Evolutionary conservation across 2,329 filamentous ascomycete species (phyloP), one percentile per base, ranked within the genome.

Genomic region (Simplicillium sp.): DNA sequence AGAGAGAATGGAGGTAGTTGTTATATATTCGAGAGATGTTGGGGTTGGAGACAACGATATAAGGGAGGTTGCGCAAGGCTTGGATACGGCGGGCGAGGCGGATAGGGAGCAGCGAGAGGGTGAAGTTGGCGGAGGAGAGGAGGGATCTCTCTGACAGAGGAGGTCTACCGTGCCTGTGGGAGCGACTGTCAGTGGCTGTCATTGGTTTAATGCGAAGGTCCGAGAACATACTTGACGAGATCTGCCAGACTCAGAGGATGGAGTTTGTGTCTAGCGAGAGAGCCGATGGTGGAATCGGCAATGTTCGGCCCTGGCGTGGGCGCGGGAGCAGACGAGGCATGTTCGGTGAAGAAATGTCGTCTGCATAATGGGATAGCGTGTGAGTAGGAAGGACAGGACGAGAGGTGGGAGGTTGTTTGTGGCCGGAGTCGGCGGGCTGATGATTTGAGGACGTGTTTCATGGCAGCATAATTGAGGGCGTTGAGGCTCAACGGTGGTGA

Each of bases 41-140:
- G 1, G 88, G 87, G 58, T 98, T 97, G n/a, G 90, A 89, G 18
- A 98, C 92, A 41, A 98, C 90, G 48, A 98, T 97, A 62, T 90
- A 98, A 0, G 92, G 92, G 8, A 98, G 77, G 58, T 94, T 95
- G 48, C 89, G 83, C 14, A 98, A 71, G 34, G 88, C 87, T 60
- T 95, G 86, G 48, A 98, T 94, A 42, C 92, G 87, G 59, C 94
- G 87, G 18, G 92, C 92, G 18, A 98, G 80, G 31, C 92, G 87
- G 38, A 92, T 85, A 12, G 92, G 92, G 9, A 97, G 80, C 40
- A 96, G 84, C 20, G 83, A 86, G 49, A 97, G 82, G 11, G 92
- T 94, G 66, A 97, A 97, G 67, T 96, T 95, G 47, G 92, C 92
- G 2, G 89, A 96, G 31, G 83, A 80, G 53, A 95, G 80, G 42